Evolutionary conservation across 352 stramenopile genomes (phyloP), one percentile per base, ranked within the genome.

Genomic region (Phytopythium helicoides): DNA sequence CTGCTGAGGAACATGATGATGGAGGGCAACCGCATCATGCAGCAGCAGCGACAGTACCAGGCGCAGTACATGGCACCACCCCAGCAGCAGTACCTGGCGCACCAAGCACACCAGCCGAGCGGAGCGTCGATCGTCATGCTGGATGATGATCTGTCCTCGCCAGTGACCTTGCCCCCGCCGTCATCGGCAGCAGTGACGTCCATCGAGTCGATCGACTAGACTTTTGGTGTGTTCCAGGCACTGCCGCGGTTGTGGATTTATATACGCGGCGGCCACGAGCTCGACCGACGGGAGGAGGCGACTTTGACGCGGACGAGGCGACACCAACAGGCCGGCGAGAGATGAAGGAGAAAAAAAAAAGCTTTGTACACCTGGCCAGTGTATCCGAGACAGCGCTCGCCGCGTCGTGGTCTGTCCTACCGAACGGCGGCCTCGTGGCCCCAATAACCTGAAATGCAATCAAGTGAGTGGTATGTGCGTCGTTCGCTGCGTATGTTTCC

Each of bases 1-100:
- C 64, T 91, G 21, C 48, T 91, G 23, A 72, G 80, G 19, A 86
- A 73, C 31, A 88, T 90, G 74, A 73, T 87, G 54, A 66, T 85
- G 58, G 75, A 90, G 47, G 80, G 80, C 47, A 71, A 88, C 55
- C 87, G 87, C 64, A 88, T 90, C 33, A 86, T 88, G 76, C 54
- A 86, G 54, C 60, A 86, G 42, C 46, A 77, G 61, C 53, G 60
- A 21, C 28, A 41, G 46, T 33, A 15, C 3, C 28, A 73, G 51
- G 18, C 42, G 26, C 64, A 68, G 42, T 49, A 57, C 47, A 54
- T 73, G 21, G 60, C 66, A 31, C 63, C 63, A 9, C 63, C 57
- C 15, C 67, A 75, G 26, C 62, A 76, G 47, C 67, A 68, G 40
- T 76, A 76, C 60, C 40, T 73, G 22, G 58, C 60, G 41, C 64